A percentile compares a stretch with the other conserved stretches of the same genome.
Evolutionary conservation across 768 basidiomycete genomes (phyloP).

Genomic region (Hygrocybe punicea): DNA sequence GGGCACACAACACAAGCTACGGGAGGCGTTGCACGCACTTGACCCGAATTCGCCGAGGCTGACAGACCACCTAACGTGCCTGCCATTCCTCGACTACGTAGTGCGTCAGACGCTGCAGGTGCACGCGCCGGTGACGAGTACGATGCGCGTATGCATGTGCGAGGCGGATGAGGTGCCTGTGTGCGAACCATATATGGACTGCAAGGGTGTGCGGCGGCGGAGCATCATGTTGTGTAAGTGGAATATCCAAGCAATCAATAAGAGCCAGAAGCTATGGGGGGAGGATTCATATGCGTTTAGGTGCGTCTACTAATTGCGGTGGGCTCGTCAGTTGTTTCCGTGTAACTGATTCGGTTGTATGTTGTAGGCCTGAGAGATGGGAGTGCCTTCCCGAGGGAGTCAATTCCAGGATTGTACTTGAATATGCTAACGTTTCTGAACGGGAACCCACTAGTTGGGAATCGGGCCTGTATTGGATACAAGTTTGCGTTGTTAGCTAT

Average conservation of each 20-base stretch:
- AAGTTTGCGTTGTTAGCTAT: conserved; percentile 56
- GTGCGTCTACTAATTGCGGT: too few relatives aligned
- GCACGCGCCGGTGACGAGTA: conserved; percentile 55
- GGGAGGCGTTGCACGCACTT: conserved; percentile 40
- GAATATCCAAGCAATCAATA: conserved; percentile 61
- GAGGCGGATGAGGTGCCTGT: conserved; percentile 56
- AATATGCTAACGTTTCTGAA: conserved; percentile 56
- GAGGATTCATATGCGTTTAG: conserved; percentile 61
- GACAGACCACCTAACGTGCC: conserved; percentile 10
- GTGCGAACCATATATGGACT: conserved; percentile 23
- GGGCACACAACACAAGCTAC: conserved; percentile 45
- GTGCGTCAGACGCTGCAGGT: conserved; percentile 56
- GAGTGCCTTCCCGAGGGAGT: conserved; percentile 35
- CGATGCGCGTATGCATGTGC: conserved; percentile 51
- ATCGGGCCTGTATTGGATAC: conserved; percentile 60
- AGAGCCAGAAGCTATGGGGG: conserved; percentile 56
- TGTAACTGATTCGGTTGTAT: conserved; percentile 17
- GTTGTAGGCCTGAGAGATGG: conserved; percentile 53
- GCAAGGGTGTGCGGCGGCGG: conserved; percentile 27
- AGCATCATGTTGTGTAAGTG: conserved; percentile 43
- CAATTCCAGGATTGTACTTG: conserved; percentile 51
- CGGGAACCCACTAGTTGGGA: conserved; percentile 48
- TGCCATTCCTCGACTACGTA: conserved; percentile 55
- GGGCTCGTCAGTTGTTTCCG: too few relatives aligned
- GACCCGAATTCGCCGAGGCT: conserved; percentile 6